phyloP scores from a whole-genome alignment of 345 rosid genomes.

The Lepidium didymum region DNA sequence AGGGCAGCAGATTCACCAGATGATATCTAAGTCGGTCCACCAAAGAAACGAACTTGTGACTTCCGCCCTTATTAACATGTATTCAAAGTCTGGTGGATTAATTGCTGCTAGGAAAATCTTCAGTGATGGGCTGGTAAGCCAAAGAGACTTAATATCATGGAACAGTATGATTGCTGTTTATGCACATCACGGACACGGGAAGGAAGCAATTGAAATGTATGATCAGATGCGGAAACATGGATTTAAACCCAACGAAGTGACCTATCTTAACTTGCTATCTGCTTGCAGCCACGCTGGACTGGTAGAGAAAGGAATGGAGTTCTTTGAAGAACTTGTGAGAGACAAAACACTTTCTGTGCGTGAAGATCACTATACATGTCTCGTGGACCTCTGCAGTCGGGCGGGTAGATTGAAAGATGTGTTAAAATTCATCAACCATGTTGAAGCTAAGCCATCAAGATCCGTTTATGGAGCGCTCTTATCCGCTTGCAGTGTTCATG shows the following conservation, averaged over 20 bases:
- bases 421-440: conserved; percentile 32
- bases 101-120: conserved; percentile 46
- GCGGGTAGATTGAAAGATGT: conserved; percentile 63
- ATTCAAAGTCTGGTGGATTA: conserved; percentile 63
- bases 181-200: conserved; percentile 67
- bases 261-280: conserved; percentile 55
- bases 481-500: conserved; percentile 53
- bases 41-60: conserved; percentile 39
- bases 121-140: conserved; percentile 32
- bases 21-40: conserved; percentile 48
- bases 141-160: conserved; percentile 60
- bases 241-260: conserved; percentile 50
- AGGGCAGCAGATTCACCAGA: conserved; percentile 70
- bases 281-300: conserved; percentile 75
- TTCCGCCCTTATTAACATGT: conserved; percentile 70
- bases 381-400: conserved; percentile 60
- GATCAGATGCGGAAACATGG: conserved; percentile 46
- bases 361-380: conserved; percentile 67
- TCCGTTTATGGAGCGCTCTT: conserved; percentile 62
- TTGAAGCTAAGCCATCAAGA: conserved; percentile 28
- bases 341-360: conserved; percentile 37
- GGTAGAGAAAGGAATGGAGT: conserved; percentile 52
- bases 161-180: conserved; percentile 68
- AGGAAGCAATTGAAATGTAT: conserved; percentile 50
- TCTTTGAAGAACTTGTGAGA: conserved; percentile 43